Evolutionary conservation across 352 stramenopile species (phyloP).

Genomic region (Elongisporangium anandrum): DNA sequence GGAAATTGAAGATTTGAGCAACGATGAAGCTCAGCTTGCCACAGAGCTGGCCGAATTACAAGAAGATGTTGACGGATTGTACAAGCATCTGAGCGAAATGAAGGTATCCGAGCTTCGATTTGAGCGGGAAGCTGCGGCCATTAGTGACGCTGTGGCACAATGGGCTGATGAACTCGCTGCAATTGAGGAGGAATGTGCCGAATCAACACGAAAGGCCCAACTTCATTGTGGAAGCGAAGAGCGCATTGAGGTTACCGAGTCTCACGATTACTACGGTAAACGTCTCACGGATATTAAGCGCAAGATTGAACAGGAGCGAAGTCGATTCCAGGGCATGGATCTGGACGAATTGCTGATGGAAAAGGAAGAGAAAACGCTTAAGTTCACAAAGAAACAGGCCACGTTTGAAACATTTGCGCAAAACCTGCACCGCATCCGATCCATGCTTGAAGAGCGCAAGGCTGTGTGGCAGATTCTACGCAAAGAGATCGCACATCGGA

Average conservation of each 20-base stretch:
- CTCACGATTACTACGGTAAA: constrained; percentile 78
- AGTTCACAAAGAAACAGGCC: constrained; percentile 61
- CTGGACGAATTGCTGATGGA: constrained; percentile 69
- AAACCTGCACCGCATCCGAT: constrained; percentile 57
- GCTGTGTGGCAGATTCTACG: constrained; percentile 71
- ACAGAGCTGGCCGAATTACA: constrained; percentile 51
- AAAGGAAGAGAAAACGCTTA: constrained; percentile 65
- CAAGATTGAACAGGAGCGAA: constrained; percentile 72
- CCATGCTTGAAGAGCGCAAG: constrained; percentile 76
- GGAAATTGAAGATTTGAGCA: constrained; percentile 50
- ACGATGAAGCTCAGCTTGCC: constrained; percentile 43
- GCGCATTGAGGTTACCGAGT: constrained; percentile 54
- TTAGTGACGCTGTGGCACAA: constrained; percentile 43
- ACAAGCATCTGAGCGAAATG: constrained; percentile 71
- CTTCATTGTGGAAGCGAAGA: constrained; percentile 48
- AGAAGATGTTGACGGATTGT: constrained; percentile 54
- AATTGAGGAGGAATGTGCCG: constrained; percentile 53
- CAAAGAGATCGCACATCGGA: constrained; percentile 74
- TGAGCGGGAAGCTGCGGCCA: constrained; percentile 36
- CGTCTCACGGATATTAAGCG: constrained; percentile 72
- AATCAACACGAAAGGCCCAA: constrained; percentile 53
- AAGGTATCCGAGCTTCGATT: constrained; percentile 69
- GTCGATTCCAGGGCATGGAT: constrained; percentile 80
- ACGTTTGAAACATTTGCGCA: constrained; percentile 57
- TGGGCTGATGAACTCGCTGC: constrained; percentile 46